Evolutionary conservation across 1,284 basidiomycete genomes (phyloP).

Genomic region (Cryptococcus sp.): DNA sequence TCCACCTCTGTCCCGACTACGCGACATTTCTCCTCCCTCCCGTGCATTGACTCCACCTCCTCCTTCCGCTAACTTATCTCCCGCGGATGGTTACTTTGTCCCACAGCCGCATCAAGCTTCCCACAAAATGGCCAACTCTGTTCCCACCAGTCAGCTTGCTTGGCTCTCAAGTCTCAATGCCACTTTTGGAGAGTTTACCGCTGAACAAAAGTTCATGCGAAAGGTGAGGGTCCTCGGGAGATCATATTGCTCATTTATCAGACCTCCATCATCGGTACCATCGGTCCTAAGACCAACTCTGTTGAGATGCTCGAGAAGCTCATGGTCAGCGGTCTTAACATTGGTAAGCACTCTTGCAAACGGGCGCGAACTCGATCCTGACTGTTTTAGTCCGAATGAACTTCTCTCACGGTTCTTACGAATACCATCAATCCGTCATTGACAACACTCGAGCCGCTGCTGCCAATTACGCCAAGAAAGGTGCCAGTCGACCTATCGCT

Average conservation of each 20-base stretch:
- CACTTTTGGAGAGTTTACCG: conserved; percentile 58
- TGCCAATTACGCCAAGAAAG: conserved; percentile 55
- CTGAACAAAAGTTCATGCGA: conserved; percentile 76
- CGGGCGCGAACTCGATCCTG: neutral
- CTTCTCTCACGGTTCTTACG: conserved; percentile 94
- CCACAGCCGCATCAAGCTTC: neutral
- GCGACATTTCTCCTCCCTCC: too few species aligned
- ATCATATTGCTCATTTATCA: conserved; percentile 40
- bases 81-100: neutral
- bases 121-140: conserved; percentile 10
- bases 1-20: too few species aligned
- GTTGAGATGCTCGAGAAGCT: conserved; percentile 78
- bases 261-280: conserved; percentile 96
- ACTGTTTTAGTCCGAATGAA: conserved; percentile 81
- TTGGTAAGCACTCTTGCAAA: conserved; percentile 60
- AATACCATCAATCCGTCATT: conserved; percentile 95
- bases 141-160: conserved; percentile 66
- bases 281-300: conserved; percentile 89
- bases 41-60: neutral
- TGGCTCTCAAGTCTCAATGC: conserved; percentile 83
- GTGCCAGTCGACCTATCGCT: conserved; percentile 69
- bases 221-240: conserved; percentile 58
- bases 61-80: neutral
- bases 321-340: conserved; percentile 85
- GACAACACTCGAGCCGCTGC: conserved; percentile 88